phyloP scores from a whole-genome alignment of 306 rosid genomes.

The Cucurbita ficifolia region DNA sequence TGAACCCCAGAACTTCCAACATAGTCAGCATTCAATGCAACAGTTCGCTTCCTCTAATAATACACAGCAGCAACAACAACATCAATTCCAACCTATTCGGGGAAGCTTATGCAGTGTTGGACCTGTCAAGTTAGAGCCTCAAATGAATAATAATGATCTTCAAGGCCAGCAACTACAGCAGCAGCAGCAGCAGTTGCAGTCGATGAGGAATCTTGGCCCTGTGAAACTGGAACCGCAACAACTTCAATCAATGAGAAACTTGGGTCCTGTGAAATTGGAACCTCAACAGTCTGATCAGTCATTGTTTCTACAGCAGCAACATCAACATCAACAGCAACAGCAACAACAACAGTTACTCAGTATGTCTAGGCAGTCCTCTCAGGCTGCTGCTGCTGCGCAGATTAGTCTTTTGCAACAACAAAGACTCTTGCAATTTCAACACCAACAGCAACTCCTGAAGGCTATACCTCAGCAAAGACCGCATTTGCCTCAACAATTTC shows the following conservation, averaged over 20 bases:
- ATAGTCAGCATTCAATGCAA: slow-evolving; percentile 68
- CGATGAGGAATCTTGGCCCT: slow-evolving; percentile 46
- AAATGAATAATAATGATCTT: slow-evolving; percentile 46
- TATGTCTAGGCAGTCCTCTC: slow-evolving; percentile 79
- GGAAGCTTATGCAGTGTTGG: slow-evolving; percentile 58
- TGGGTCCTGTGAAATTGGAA: slow-evolving; percentile 58
- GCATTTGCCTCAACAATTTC: slow-evolving; percentile 72
- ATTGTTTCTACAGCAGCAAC: slow-evolving; percentile 55
- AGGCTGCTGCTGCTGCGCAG: slow-evolving; percentile 82
- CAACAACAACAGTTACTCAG: slow-evolving; percentile 49
- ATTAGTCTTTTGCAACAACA: slow-evolving; percentile 69
- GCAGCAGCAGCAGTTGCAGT: slow-evolving; percentile 13
- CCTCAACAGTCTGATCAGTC: slow-evolving; percentile 77
- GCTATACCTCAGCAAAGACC: slow-evolving; percentile 78
- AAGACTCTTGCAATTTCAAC: slow-evolving; percentile 61
- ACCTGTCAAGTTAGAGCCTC: slow-evolving; percentile 73
- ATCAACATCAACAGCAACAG: slow-evolving; percentile 45
- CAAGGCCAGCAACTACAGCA: slow-evolving; percentile 43
- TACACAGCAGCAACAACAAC: slow-evolving; percentile 23
- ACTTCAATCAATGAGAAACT: slow-evolving; percentile 54
- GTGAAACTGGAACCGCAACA: slow-evolving; percentile 76
- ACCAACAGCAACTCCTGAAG: slow-evolving; percentile 76
- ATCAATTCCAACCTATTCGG: slow-evolving; percentile 38
- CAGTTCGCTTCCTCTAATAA: slow-evolving; percentile 60
- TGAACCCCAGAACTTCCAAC: slow-evolving; percentile 70